Evolutionary conservation across 2,329 filamentous ascomycete species (phyloP), one percentile per base, ranked within the genome.

Genomic region (Macrophomina tecta): DNA sequence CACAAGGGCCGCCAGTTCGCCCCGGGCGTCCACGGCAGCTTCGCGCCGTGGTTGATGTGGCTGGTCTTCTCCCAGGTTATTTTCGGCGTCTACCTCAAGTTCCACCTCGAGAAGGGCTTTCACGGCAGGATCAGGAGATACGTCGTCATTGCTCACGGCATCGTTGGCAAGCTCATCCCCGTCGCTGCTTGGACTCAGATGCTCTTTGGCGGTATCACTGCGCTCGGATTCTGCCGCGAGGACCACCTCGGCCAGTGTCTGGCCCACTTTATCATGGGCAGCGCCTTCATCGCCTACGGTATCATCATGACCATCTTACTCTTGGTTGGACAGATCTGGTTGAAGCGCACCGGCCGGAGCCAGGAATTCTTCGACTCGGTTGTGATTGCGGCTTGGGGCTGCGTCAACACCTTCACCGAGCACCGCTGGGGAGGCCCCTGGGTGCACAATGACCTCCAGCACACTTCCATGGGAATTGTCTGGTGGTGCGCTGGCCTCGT

Each of bases 221-320:
- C 91, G 4, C 84, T 97, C 66, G 95, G 95, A 28, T 98, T 97
- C 83, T 99, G 95, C 78, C 91, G 93, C 71, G 93, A 86, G 64
- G 94, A 98, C 67, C 94, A 99, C 75, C 78, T 93, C 1, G 94
- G 94, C 38, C 95, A 99, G 79, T 99, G 95, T 79, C 82, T 92
- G 49, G 95, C 95, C 1, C 95, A 99, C 79, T 99, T 98, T 79
- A 99, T 98, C 79, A 99, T 99, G 95, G 95, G 95, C 52, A 91
- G 91, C 71, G 94, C 94, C 0, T 99, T 99, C 77, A 94, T 99
- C 72, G 95, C 87, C 36, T 99, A 99, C 74, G 95, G 92, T 34
- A 91, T 97, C 65, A 77, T 97, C 45, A 85, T 99, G 70, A 94
- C 92, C 2, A 90, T 98, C 23, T 82, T 97, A 23, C 86, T 98